Evolutionary conservation across 2,329 filamentous ascomycete genomes (phyloP).

Genomic region (Hypoxylon sp.): DNA sequence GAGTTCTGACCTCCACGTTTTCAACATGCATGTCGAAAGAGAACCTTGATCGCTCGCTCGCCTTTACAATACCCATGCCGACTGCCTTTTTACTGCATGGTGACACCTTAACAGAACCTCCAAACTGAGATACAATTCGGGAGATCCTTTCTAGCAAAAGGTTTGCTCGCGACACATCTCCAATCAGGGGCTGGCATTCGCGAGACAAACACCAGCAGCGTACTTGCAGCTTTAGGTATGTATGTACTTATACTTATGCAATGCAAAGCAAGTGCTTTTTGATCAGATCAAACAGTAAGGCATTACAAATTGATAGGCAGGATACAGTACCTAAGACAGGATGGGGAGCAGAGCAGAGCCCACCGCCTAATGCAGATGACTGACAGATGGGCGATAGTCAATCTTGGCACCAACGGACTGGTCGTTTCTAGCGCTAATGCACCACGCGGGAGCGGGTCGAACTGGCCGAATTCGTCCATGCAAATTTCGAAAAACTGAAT

Average conservation of each 20-base stretch:
- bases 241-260: slow-evolving; percentile 21
- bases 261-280: slow-evolving; percentile 32
- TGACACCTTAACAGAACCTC: slow-evolving; percentile 21
- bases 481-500: slow-evolving; percentile 34
- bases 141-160: slow-evolving; percentile 1
- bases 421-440: slow-evolving; percentile 30
- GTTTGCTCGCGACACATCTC: slow-evolving; percentile 1
- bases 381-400: slow-evolving; percentile 15
- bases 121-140: background rate
- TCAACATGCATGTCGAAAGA: slow-evolving; percentile 20
- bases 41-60: slow-evolving; percentile 26
- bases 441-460: slow-evolving; percentile 33
- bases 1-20: slow-evolving; percentile 23
- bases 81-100: slow-evolving; percentile 11
- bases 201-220: slow-evolving; percentile 15
- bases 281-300: slow-evolving; percentile 16
- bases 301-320: slow-evolving; percentile 31
- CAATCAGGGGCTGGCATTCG: slow-evolving; percentile 9
- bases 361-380: slow-evolving; percentile 14
- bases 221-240: slow-evolving; percentile 22
- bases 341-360: slow-evolving; percentile 16
- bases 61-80: slow-evolving; percentile 18
- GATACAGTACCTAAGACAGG: too few species aligned
- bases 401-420: slow-evolving; percentile 37
- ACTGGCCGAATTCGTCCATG: slow-evolving; percentile 33